Evolutionary conservation across 2,329 filamentous ascomycete species (phyloP), one percentile per base, ranked within the genome.

Genomic region (Trichoderma guizhouense): DNA sequence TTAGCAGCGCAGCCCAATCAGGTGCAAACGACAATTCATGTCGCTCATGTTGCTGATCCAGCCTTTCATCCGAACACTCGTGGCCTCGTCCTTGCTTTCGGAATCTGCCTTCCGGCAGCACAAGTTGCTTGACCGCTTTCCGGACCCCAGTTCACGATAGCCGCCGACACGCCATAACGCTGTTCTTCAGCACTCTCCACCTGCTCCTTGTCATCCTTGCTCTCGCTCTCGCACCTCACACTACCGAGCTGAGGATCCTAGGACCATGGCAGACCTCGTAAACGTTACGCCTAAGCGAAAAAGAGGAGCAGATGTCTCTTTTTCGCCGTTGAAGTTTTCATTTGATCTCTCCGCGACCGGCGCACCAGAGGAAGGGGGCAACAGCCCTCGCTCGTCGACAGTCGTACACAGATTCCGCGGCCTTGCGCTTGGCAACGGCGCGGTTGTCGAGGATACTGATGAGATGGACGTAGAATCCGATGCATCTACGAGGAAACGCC

Each of bases 341-440:
- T 88, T 88, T 75, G 82, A 86, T 71, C 74, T 78, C 58, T 69
- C 80, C 74, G 74, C 73, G 5, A 72, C 78, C 72, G 71, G 79
- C 43, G 69, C 77, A 32, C 73, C 79, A 53, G 83, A 86, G 34
- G 86, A 87, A 65, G 86, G 86, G 72, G 84, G 80, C 76, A 83
- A 79, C 74, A 89, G 87, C 74, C 87, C 87, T n/a, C 83, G 84
- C 69, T 84, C 85, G 55, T 47, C 67, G 6, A 84, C 79, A 69
- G 86, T 89, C 53, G 85, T 84, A 51, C 84, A 86, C 76, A 82
- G 82, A 75, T 88, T 89, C 79, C 82, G 83, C 65, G 84, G 86
- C 71, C 82, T 89, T 65, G 84, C 81, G 15, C 79, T 89, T 69
- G 80, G 77, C 75, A 77, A 79, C 77, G 85, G 83, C 80, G 85